Conservation (phyloP, 768 basidiomycete genomes). For the Piloderma croceum region DNA sequence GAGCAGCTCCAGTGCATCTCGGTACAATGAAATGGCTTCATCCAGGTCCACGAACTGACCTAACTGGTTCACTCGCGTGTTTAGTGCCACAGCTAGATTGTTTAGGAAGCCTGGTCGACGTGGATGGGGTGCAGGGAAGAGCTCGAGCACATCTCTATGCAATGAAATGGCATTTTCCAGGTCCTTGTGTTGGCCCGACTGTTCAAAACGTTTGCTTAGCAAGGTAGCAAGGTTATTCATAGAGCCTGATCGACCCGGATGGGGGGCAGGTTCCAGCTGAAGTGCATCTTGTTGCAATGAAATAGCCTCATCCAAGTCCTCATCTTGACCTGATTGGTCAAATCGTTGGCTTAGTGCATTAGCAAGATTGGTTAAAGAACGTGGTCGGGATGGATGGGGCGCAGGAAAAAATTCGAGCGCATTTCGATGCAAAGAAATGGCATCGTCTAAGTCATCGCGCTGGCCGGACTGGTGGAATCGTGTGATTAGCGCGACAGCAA, state of each 20-base stretch:
- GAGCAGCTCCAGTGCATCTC: slow-evolving; percentile 2
- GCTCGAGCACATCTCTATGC: no score
- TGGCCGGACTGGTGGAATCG: no score
- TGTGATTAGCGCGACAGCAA: no score
- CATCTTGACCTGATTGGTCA: slow-evolving; percentile 4
- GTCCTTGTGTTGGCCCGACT: no score
- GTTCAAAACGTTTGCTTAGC: slow-evolving; percentile 13
- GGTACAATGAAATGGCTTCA: no score
- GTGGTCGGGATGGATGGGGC: slow-evolving; percentile 5
- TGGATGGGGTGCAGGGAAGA: no score
- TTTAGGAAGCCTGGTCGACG: no score
- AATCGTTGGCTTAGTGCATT: slow-evolving; percentile 7
- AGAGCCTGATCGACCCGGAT: no score
- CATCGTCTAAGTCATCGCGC: slow-evolving; percentile 18
- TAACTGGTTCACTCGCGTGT: slow-evolving; percentile 9
- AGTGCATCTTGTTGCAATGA: no score
- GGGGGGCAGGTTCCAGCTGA: no score
- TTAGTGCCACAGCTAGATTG: slow-evolving; percentile 14
- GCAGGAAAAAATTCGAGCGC: slow-evolving; percentile 3
- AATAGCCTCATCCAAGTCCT: slow-evolving; percentile 3
- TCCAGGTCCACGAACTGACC: slow-evolving; percentile 13
- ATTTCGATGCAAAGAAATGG: slow-evolving; percentile 16
- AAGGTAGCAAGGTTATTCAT: no score
- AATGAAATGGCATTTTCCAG: no score
- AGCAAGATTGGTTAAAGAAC: slow-evolving; percentile 7